Evolutionary conservation across 805 yeast genomes (phyloP).

Genomic region (Saturnispora besseyi): DNA sequence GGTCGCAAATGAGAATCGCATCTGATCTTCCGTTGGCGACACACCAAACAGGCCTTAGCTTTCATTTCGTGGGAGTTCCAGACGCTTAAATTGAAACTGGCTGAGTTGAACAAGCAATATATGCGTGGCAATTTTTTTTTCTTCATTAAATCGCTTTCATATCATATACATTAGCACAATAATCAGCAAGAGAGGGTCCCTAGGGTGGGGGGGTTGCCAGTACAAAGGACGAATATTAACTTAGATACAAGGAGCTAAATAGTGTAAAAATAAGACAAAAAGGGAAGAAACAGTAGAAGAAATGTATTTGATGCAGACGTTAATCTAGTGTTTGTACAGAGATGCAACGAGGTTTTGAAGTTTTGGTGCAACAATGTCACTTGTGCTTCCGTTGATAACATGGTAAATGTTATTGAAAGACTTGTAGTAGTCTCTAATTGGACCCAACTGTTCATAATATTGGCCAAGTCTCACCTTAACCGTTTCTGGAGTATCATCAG

Average conservation of each 20-base stretch:
- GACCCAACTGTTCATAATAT: slow-evolving; percentile 51
- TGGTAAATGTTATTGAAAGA: slow-evolving; percentile 37
- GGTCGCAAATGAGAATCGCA: slow-evolving; percentile 56
- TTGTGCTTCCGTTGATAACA: slow-evolving; percentile 64
- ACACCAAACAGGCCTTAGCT: slow-evolving; percentile 66
- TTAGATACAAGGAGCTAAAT: not conserved
- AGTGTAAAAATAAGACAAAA: not conserved
- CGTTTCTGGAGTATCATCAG: slow-evolving; percentile 73
- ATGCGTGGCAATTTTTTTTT: too few species aligned
- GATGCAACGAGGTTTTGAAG: slow-evolving; percentile 22
- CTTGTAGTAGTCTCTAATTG: slow-evolving; percentile 56
- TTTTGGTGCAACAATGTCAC: slow-evolving; percentile 78
- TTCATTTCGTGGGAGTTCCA: not conserved
- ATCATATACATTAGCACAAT: too few species aligned
- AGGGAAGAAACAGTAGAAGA: not conserved
- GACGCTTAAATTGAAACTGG: not conserved
- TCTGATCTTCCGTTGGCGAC: slow-evolving; percentile 71
- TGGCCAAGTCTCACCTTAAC: slow-evolving; percentile 57
- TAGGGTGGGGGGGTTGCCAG: too few species aligned
- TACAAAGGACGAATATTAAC: not conserved
- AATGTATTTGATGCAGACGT: not conserved
- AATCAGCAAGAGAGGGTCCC: too few species aligned
- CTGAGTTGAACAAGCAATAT: too few species aligned
- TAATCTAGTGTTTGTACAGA: slow-evolving; percentile 1
- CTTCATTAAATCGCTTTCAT: too few species aligned